Evolutionary conservation across 371 early-diverging fungal genomes (phyloP), one percentile per base, ranked within the genome.

Genomic region (Mortierella polycephala): DNA sequence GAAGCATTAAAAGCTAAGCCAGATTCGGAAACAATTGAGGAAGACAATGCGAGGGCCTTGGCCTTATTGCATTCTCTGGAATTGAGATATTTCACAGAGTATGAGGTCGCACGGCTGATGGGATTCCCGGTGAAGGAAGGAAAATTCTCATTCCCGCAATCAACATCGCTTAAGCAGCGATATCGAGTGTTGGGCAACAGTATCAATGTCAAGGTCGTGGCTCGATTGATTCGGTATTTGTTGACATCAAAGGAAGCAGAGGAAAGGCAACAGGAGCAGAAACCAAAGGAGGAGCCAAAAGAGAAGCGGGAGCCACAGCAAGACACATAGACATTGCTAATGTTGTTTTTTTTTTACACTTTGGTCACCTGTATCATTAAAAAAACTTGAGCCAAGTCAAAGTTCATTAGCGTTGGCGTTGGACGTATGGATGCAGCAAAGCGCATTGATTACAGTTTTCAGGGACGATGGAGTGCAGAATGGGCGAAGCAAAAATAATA

Each of bases 81-180:
- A 44, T 74, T 92, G n/a, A 84, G 95, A 51, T 94, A 94, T 56
- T 95, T 95, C 72, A 90, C 92, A 0, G 91, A 92, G 37, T 74
- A 87, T 60, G 95, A 95, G 79, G 88, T 95, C 7, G 91, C 93
- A 14, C 85, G 87, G 60, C 75, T 95, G 44, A 92, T 95, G 93
- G 95, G 95, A 14, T 95, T 95, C 60, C 94, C 94, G 5, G 57
- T 76, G 8, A 67, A 77, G 1, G 85, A 86, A 46, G 69, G 62
- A 2, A 67, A 64, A 46, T 82, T 86, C 20, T 60, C 67, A 14
- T 91, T 92, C 42, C 91, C 93, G 1, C 76, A 79, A 7, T 68
- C 82, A 5, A 82, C 84, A 11, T 85, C 86, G 0, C 64, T 88
- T 14, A 91, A 91, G 62, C 90, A 91, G 69, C 81, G 83, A 61